Percentiles rank a stretch among this genome's conserved stretches.
phyloP scores from a whole-genome alignment of 805 yeast species.

The Ogataea thermomethanolica region DNA sequence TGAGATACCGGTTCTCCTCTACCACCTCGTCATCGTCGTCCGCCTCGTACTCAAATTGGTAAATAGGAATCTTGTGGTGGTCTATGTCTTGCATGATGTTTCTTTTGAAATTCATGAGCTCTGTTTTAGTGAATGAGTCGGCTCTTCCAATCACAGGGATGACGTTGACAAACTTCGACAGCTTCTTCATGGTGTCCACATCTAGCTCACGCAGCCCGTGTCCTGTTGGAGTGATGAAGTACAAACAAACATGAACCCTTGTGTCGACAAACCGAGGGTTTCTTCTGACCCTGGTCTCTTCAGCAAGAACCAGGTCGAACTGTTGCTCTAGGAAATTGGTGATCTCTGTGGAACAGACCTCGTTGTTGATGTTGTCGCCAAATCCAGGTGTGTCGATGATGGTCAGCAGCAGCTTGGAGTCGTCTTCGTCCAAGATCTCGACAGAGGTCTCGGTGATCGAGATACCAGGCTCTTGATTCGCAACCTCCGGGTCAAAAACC shows the following conservation, averaged over 20 bases:
- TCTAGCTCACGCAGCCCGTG: constrained; percentile 77
- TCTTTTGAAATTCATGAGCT: constrained; percentile 56
- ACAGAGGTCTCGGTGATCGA: constrained; percentile 65
- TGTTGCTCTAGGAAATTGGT: constrained; percentile 69
- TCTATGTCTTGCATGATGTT: constrained; percentile 62
- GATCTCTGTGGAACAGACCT: constrained; percentile 63
- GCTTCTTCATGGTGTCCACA: constrained; percentile 63
- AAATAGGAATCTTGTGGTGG: constrained; percentile 66
- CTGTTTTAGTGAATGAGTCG: constrained; percentile 64
- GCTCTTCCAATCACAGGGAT: constrained; percentile 70
- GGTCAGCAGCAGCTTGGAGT: constrained; percentile 49
- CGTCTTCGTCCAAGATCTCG: constrained; percentile 61
- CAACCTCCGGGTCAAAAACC: constrained; percentile 58
- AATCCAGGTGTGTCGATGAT: constrained; percentile 60
- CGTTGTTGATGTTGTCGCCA: constrained; percentile 59
- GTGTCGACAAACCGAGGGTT: constrained; percentile 80
- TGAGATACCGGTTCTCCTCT: constrained; percentile 61
- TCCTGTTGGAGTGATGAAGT: constrained; percentile 71
- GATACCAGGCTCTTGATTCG: constrained; percentile 68
- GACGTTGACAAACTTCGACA: constrained; percentile 70
- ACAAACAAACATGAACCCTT: constrained; percentile 69
- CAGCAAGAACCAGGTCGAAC: constrained; percentile 74
- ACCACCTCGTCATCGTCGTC: constrained; percentile 69
- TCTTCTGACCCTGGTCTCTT: constrained; percentile 82
- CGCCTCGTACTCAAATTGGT: constrained; percentile 66